Conservation (phyloP, 192 early-diverging fungal species). For the Backusella australiensis region DNA sequence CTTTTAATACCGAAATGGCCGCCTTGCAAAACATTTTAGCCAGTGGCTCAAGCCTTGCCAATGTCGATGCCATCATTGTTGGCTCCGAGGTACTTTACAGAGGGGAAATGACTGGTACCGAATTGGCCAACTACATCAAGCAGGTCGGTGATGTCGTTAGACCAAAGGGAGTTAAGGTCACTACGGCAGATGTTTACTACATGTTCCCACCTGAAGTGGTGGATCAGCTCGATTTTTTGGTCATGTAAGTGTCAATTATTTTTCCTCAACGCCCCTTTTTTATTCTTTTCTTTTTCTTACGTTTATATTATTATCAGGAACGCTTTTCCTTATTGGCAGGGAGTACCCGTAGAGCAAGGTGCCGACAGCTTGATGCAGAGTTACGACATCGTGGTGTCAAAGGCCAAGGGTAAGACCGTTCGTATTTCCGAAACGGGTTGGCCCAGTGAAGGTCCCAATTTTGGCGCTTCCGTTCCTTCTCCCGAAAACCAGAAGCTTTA, state of each 20-base stretch:
- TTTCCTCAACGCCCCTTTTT: not conserved
- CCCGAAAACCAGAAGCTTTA: constrained; percentile 46
- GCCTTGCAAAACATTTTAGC: constrained; percentile 45
- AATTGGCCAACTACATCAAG: constrained; percentile 44
- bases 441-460: constrained; percentile 53
- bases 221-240: constrained; percentile 53
- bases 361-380: constrained; percentile 47
- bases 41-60: constrained; percentile 31
- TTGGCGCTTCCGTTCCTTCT: constrained; percentile 42
- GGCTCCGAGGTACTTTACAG: constrained; percentile 62
- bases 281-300: not conserved
- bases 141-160: constrained; percentile 39
- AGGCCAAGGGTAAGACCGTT: constrained; percentile 49
- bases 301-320: constrained; percentile 15
- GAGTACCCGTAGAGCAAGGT: constrained; percentile 44
- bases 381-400: constrained; percentile 42
- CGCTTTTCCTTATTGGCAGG: constrained; percentile 55
- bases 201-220: constrained; percentile 36
- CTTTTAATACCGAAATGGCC: constrained; percentile 43
- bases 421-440: constrained; percentile 62
- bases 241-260: constrained; percentile 45
- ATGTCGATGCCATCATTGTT: constrained; percentile 53
- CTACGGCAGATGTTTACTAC: constrained; percentile 58
- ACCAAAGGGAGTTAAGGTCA: constrained; percentile 42
- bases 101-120: constrained; percentile 41